Evolutionary conservation across 2,329 filamentous ascomycete species (phyloP).

Genomic region (Ilyonectria robusta): DNA sequence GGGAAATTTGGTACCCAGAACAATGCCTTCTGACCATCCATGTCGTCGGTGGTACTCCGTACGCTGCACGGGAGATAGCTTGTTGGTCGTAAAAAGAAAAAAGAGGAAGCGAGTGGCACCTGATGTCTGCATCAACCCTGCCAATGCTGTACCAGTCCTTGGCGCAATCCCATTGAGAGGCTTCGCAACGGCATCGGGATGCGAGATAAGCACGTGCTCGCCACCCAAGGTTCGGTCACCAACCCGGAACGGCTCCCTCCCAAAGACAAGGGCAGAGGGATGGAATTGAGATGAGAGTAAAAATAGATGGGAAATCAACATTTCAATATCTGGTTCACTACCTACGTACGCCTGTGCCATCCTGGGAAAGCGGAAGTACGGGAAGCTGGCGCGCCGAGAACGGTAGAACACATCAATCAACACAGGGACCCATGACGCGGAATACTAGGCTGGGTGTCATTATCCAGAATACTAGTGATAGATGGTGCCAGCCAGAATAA

Average conservation of each 20-base stretch:
- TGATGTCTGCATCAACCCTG: conserved; percentile 24
- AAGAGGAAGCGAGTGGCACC: conserved; percentile 21
- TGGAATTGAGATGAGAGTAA: not conserved
- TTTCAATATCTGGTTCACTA: not conserved
- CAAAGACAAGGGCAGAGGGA: not conserved
- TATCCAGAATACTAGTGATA: not conserved
- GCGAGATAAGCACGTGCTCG: conserved; percentile 36
- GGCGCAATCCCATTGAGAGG: conserved; percentile 8
- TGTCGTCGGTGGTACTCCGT: not conserved
- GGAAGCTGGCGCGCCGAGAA: not conserved
- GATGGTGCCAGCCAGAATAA: not conserved
- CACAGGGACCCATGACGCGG: not conserved
- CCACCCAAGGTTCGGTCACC: not conserved
- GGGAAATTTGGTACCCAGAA: not conserved
- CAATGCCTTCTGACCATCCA: conserved; percentile 3
- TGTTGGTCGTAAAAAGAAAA: conserved; percentile 10
- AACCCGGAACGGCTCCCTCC: not conserved
- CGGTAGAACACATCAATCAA: not conserved
- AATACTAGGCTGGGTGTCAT: not conserved
- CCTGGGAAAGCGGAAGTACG: not conserved
- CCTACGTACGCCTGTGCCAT: not conserved
- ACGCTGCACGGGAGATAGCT: not conserved
- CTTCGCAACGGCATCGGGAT: conserved; percentile 17
- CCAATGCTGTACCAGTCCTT: conserved; percentile 10
- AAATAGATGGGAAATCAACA: conserved; percentile 2